Percentiles rank a stretch among this genome's conserved stretches.
Evolutionary conservation across 345 rosid genomes (phyloP).

Genomic region (Populus simonii): DNA sequence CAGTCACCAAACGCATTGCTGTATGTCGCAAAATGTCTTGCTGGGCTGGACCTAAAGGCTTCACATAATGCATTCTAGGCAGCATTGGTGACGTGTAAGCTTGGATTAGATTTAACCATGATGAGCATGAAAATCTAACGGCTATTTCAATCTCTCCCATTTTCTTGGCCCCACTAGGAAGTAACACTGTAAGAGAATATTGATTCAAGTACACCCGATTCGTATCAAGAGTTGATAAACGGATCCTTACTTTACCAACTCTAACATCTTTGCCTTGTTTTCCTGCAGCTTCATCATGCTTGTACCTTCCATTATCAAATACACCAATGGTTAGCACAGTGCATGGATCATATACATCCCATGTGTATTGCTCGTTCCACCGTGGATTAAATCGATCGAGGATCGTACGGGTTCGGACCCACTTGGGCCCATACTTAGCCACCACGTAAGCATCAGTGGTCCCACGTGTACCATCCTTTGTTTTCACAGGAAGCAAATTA

Average conservation of each 20-base stretch:
- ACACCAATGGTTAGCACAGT: conserved; percentile 79
- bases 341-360: conserved; percentile 90
- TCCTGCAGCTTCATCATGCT: conserved; percentile 45
- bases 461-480: conserved; percentile 82
- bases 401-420: conserved; percentile 83
- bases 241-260: conserved; percentile 65
- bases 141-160: conserved; percentile 92
- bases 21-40: conserved; percentile 83
- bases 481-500: conserved; percentile 76
- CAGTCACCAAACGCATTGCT: conserved; percentile 77
- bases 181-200: conserved; percentile 50
- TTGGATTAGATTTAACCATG: conserved; percentile 72
- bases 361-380: conserved; percentile 91
- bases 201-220: conserved; percentile 64
- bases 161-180: conserved; percentile 75
- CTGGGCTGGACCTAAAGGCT: conserved; percentile 67
- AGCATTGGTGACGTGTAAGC: conserved; percentile 70
- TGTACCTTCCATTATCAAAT: conserved; percentile 76
- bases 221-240: conserved; percentile 75
- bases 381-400: conserved; percentile 84
- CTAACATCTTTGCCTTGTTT: conserved; percentile 56
- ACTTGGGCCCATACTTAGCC: conserved; percentile 91
- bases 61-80: conserved; percentile 79
- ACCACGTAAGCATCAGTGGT: conserved; percentile 85
- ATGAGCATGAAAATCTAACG: conserved; percentile 67